Evolutionary conservation across 352 stramenopile genomes (phyloP).

Genomic region (Phytophthora cactorum): DNA sequence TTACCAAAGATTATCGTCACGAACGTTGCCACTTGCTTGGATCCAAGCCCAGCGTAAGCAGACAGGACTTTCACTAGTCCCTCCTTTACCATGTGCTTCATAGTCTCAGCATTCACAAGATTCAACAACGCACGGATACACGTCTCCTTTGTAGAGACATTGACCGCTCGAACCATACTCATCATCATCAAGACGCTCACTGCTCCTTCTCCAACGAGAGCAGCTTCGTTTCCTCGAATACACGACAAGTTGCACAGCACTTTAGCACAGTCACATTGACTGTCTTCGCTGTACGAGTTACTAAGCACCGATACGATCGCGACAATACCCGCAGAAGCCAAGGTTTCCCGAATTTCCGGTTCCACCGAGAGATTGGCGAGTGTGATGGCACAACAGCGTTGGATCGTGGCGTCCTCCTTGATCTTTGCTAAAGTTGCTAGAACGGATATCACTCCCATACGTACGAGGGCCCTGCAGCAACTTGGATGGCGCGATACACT

Average conservation of each 20-base stretch:
- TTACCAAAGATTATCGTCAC: slow-evolving; percentile 69
- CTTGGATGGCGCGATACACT: slow-evolving; percentile 76
- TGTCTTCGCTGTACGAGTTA: slow-evolving; percentile 87
- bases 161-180: slow-evolving; percentile 73
- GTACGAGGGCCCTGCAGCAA: slow-evolving; percentile 60
- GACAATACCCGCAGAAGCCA: slow-evolving; percentile 58
- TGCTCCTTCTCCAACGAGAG: slow-evolving; percentile 62
- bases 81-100: slow-evolving; percentile 68
- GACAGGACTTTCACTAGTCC: slow-evolving; percentile 75
- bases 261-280: slow-evolving; percentile 74
- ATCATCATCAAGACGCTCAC: slow-evolving; percentile 84
- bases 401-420: slow-evolving; percentile 54
- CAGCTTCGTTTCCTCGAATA: slow-evolving; percentile 50
- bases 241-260: slow-evolving; percentile 79
- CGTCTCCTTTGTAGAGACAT: slow-evolving; percentile 66
- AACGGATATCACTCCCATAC: slow-evolving; percentile 58
- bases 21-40: slow-evolving; percentile 35
- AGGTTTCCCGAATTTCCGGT: slow-evolving; percentile 48
- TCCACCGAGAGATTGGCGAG: slow-evolving; percentile 73
- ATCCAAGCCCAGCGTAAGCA: slow-evolving; percentile 42
- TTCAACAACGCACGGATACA: slow-evolving; percentile 74
- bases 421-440: slow-evolving; percentile 63
- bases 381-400: slow-evolving; percentile 73
- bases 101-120: slow-evolving; percentile 62
- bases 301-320: slow-evolving; percentile 62